A percentile compares a stretch with the other conserved stretches of the same genome.
Conservation (phyloP, 257 asterid genomes). For the Ocimum tenuiflorum region DNA sequence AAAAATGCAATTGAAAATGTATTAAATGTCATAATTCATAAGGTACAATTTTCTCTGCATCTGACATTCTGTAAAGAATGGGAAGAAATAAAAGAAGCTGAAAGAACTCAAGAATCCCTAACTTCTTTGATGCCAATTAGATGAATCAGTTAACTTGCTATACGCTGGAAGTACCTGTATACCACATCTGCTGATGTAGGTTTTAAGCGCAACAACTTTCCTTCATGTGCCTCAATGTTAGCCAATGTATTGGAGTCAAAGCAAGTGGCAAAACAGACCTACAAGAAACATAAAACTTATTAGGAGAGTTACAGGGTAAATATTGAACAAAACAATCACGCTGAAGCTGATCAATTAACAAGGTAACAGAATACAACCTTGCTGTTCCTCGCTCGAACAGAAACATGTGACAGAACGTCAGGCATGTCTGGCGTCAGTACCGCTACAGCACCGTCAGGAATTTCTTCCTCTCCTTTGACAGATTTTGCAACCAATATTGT, state of each 20-base stretch:
- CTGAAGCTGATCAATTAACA: neutral
- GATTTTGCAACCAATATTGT: slow-evolving; percentile 88
- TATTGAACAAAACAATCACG: slow-evolving; percentile 1
- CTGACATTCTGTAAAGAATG: slow-evolving; percentile 1
- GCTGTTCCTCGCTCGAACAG: slow-evolving; percentile 96
- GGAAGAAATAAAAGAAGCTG: slow-evolving; percentile 4
- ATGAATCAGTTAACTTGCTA: neutral
- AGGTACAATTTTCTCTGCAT: neutral
- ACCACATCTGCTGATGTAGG: slow-evolving; percentile 84
- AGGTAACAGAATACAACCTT: slow-evolving; percentile 48
- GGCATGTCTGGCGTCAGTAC: slow-evolving; percentile 99
- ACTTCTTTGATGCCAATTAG: neutral
- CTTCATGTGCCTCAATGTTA: slow-evolving; percentile 55
- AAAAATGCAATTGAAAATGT: slow-evolving; percentile 9
- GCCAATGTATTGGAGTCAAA: slow-evolving; percentile 67
- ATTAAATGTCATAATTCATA: slow-evolving; percentile 6
- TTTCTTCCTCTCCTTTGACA: slow-evolving; percentile 97
- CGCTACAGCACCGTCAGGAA: slow-evolving; percentile 94
- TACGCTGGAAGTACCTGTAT: slow-evolving; percentile 48
- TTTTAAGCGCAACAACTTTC: slow-evolving; percentile 61
- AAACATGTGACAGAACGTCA: slow-evolving; percentile 96
- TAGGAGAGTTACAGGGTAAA: slow-evolving; percentile 8
- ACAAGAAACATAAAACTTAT: slow-evolving; percentile 20
- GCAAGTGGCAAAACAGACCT: slow-evolving; percentile 99
- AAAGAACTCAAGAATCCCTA: slow-evolving; percentile 1